Percentiles rank a stretch among this genome's conserved stretches.
phyloP scores from a whole-genome alignment of 495 filamentous ascomycete genomes.

The Chaetomium tenue region DNA sequence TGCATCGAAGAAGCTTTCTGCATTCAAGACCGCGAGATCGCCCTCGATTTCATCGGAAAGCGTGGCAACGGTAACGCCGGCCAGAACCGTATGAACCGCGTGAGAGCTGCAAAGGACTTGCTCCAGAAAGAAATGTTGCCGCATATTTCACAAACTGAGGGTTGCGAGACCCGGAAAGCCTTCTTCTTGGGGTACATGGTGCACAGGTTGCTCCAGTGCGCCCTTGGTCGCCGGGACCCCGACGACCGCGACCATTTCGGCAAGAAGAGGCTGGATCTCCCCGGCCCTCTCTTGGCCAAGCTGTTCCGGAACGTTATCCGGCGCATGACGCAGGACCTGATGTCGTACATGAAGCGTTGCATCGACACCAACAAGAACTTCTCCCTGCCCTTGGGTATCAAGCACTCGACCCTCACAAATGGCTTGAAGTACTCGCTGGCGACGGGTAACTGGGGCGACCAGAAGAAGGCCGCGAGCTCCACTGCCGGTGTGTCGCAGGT shows the following conservation, averaged over 20 bases:
- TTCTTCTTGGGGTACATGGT: slow-evolving; percentile 99
- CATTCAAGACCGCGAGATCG: slow-evolving; percentile 94
- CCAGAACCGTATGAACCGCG: slow-evolving; percentile 78
- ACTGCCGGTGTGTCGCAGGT: slow-evolving; percentile 98
- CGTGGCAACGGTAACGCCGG: slow-evolving; percentile 64
- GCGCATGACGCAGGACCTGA: slow-evolving; percentile 83
- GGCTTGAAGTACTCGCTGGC: slow-evolving; percentile 94
- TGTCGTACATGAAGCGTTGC: slow-evolving; percentile 83
- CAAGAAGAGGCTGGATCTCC: slow-evolving; percentile 95
- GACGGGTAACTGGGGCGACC: slow-evolving; percentile 98
- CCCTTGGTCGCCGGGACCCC: slow-evolving; percentile 82
- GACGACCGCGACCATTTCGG: slow-evolving; percentile 99
- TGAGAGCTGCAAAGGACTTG: slow-evolving; percentile 86
- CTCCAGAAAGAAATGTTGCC: slow-evolving; percentile 96
- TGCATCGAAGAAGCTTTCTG: slow-evolving; percentile 95
- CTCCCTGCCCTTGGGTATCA: slow-evolving; percentile 83
- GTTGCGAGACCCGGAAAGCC: slow-evolving; percentile 94
- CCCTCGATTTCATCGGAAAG: slow-evolving; percentile 92
- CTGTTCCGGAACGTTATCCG: slow-evolving; percentile 87
- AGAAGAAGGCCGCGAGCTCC: slow-evolving; percentile 92
- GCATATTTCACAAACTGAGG: slow-evolving; percentile 92
- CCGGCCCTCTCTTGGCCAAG: slow-evolving; percentile 87
- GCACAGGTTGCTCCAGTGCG: slow-evolving; percentile 86
- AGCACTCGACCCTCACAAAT: slow-evolving; percentile 85
- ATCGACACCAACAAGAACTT: slow-evolving; percentile 87